Conservation (phyloP, 108 stramenopile genomes). For the Epipyxis sp. region DNA sequence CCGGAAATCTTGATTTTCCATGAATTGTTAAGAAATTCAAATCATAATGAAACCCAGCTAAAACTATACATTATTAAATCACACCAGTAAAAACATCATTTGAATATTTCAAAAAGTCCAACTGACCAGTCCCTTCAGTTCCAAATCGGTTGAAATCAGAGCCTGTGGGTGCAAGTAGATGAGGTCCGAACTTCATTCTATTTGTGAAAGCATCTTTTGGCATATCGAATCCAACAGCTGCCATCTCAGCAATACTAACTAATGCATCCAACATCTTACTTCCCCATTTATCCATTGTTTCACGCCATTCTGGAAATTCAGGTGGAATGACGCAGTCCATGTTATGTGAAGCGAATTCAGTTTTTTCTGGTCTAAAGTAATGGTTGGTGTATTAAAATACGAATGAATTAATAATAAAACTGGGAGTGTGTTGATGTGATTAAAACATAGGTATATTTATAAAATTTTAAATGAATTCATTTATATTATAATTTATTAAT, state of each 20-base stretch:
- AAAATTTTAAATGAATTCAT: too few species aligned
- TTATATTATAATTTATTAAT: too few species aligned
- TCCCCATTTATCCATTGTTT: constrained; percentile 57
- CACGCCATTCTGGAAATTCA: constrained; percentile 51
- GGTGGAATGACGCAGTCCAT: constrained; percentile 52
- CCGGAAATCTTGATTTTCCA: constrained; percentile 56
- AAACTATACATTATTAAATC: too few species aligned
- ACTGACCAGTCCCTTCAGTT: constrained; percentile 31
- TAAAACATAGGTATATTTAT: too few species aligned
- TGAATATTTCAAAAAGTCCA: too few species aligned
- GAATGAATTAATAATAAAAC: too few species aligned
- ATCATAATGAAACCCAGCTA: constrained; percentile 61
- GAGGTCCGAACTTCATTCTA: constrained; percentile 54
- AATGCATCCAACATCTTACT: constrained; percentile 42
- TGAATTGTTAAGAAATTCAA: constrained; percentile 60
- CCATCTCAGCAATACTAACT: constrained; percentile 46
- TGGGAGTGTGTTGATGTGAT: too few species aligned
- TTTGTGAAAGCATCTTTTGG: constrained; percentile 36
- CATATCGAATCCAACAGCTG: constrained; percentile 50
- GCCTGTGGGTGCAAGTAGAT: constrained; percentile 56
- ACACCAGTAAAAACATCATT: too few species aligned
- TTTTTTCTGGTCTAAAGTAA: constrained; percentile 41
- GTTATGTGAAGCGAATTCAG: constrained; percentile 49
- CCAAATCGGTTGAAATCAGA: constrained; percentile 47
- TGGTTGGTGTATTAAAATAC: too few species aligned